These are phyloP conservation scores for Ottelia alismoides DNA, from an alignment of 106 monocot genomes.

Conservation along the genomic window DNA sequence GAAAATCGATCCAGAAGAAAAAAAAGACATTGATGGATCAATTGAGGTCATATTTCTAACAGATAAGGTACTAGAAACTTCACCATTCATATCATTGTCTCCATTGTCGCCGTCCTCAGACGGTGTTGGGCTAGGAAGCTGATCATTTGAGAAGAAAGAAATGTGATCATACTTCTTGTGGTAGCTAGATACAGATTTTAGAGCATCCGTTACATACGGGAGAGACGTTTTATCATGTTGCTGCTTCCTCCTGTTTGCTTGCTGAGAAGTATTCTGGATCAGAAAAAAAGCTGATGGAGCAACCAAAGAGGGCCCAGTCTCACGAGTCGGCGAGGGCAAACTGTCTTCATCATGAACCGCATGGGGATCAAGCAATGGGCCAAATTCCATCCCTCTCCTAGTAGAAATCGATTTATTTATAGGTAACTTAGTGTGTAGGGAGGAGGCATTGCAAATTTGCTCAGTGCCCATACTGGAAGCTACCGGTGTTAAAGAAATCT, in stretches of 20 bases:
- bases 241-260: conserved; percentile 8
- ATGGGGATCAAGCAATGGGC: conserved; percentile 78
- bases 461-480: too few species aligned
- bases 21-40: conserved; percentile 2
- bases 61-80: conserved; percentile 61
- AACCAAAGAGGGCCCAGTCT: conserved; percentile 23
- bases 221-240: conserved; percentile 13
- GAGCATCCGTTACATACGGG: conserved; percentile 54
- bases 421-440: too few species aligned
- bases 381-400: conserved; percentile 29
- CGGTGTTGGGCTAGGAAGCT: conserved; percentile 90
- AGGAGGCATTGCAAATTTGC: too few species aligned
- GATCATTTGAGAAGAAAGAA: conserved; percentile 29
- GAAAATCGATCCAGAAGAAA: not conserved
- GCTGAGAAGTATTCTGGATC: too few species aligned
- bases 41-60: not conserved
- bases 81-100: conserved; percentile 34
- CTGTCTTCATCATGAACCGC: conserved; percentile 81
- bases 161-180: conserved; percentile 60
- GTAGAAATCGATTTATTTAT: too few species aligned
- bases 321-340: conserved; percentile 84
- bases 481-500: too few species aligned
- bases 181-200: conserved; percentile 71
- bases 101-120: conserved; percentile 52
- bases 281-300: too few species aligned